These are phyloP conservation scores for Dacryopinax spathularia DNA, from an alignment of 768 basidiomycete species.

Conservation along the genomic window DNA sequence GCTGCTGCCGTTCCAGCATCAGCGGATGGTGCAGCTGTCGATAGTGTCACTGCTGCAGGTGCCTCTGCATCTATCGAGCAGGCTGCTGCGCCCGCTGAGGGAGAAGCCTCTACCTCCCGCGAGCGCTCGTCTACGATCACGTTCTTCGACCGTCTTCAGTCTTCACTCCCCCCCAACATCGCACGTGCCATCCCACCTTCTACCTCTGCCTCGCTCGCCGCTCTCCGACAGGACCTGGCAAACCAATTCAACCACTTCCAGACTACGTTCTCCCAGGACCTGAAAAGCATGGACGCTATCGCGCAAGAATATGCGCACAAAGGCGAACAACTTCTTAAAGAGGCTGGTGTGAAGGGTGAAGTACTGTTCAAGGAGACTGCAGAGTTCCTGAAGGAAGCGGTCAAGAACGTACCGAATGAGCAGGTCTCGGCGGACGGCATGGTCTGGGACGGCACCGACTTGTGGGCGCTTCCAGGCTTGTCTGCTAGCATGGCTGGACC, in stretches of 20 bases:
- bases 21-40: not conserved
- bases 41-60: not conserved
- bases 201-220: conserved; percentile 27
- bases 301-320: conserved; percentile 76
- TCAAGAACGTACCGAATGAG: conserved; percentile 64
- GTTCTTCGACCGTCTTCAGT: conserved; percentile 56
- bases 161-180: conserved; percentile 60
- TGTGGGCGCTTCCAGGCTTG: conserved; percentile 55
- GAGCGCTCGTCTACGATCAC: conserved; percentile 26
- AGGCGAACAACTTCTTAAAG: conserved; percentile 45
- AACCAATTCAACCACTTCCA: conserved; percentile 34
- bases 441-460: conserved; percentile 74
- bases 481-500: not conserved
- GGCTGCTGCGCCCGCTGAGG: conserved; percentile 10
- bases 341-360: conserved; percentile 40
- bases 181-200: conserved; percentile 9
- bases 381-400: conserved; percentile 61
- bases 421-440: conserved; percentile 27
- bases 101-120: conserved; percentile 16
- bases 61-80: conserved; percentile 9
- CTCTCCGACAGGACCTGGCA: conserved; percentile 60
- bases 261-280: conserved; percentile 29
- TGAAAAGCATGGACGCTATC: conserved; percentile 33
- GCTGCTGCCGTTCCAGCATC: conserved; percentile 19
- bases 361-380: conserved; percentile 43